These are phyloP conservation scores for Penicillium malachiteum DNA, from an alignment of 495 filamentous ascomycete genomes.

Conservation along the genomic window DNA sequence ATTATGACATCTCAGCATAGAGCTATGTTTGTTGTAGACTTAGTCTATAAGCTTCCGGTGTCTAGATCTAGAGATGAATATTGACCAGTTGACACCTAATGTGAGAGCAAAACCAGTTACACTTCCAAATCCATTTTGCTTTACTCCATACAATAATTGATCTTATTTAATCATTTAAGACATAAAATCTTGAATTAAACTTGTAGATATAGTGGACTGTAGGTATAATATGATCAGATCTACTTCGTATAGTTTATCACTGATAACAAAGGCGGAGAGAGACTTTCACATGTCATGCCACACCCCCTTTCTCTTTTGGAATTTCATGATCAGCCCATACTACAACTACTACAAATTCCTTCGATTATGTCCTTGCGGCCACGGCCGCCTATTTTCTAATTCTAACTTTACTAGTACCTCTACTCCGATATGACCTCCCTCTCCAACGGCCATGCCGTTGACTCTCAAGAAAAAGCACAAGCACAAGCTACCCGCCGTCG, in stretches of 20 bases:
- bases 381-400: constrained; percentile 10
- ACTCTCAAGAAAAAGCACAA: constrained; percentile 9
- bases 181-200: no score
- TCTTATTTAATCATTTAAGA: no score
- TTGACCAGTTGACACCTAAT: no score
- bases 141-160: no score
- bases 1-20: no score
- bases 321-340: constrained; percentile 24
- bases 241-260: constrained; percentile 4
- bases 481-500: constrained; percentile 41
- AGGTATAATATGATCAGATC: neutral
- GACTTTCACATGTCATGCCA: constrained; percentile 44
- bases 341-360: constrained; percentile 5
- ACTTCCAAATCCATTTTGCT: no score
- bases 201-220: no score
- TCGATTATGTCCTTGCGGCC: constrained; percentile 18
- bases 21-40: no score
- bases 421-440: constrained; percentile 21
- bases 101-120: no score
- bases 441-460: constrained; percentile 11
- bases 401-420: constrained; percentile 1
- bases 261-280: constrained; percentile 12
- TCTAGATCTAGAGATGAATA: no score
- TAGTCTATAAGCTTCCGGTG: no score
- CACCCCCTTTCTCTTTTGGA: constrained; percentile 17